Base-by-base conservation (phyloP, 208 protist species). In the Endotrypanum monterogeii region DNA sequence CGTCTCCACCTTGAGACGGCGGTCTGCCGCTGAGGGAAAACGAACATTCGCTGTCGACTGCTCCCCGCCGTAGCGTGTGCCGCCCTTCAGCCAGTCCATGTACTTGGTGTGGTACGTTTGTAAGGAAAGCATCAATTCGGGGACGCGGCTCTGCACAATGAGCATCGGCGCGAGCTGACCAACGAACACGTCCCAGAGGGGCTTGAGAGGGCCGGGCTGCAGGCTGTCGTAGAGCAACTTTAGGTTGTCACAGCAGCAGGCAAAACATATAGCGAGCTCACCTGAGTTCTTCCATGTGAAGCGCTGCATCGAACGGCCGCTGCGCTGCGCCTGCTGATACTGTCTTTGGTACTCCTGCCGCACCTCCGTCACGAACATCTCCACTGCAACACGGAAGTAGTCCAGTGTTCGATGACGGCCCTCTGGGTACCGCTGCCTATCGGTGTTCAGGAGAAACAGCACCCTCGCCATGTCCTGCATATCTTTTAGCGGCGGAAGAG, bases 241-340 rank as follows among this genome's bases (percentile, higher is more conserved):
- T 30, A 96, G 52, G 82, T 87, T 94, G 71, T 96, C 92, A 54
- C 92, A 96, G 76, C 85, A 91, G 60, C 84, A 89, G n/a, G 92
- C 90, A 71, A 93, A 96, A 75, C 83, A 89, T 51, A 94, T 85
- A 30, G 92, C 92, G n/a, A 96, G 78, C 60, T 92, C 87, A 23
- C 92, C 89, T 32, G 85, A 93, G 78, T 96, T 96, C 46, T 83
- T 80, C 92, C 92, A 96, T 23, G 80, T 90, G 71, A 94, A 96
- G 18, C 90, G 88, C 67, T 57, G 63, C 51, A 88, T 62, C 28
- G 30, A 28, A 16, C 71, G 67, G 3, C 83, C 83, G 56, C 74
- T 79, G 50, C 80, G 78, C 67, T 83, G 61, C 20, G 89, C 83
- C 35, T 67, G 60, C 39, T 84, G 25, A 35, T 75, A 56, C 79